These are phyloP conservation scores for Herpetospermum pedunculosum DNA, from an alignment of 306 rosid genomes.

Conservation along the genomic window DNA sequence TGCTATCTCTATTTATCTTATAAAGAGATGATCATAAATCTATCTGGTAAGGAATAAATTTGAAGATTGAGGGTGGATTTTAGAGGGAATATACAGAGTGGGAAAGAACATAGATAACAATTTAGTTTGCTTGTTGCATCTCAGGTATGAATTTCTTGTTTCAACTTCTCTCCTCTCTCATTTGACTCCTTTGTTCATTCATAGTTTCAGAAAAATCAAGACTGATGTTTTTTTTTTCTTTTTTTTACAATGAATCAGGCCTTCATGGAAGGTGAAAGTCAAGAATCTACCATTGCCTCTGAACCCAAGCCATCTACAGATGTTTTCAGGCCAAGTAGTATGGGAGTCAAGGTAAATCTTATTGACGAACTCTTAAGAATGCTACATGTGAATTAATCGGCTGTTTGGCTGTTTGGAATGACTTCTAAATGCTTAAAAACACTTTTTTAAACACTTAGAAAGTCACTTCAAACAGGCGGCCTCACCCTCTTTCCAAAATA, in stretches of 20 bases:
- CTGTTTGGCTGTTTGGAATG: too few relatives aligned
- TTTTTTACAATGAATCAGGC: slow-evolving; percentile 19
- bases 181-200: neutral
- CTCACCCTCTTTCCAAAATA: neutral
- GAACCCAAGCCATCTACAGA: slow-evolving; percentile 34
- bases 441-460: too few relatives aligned
- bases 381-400: neutral
- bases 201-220: neutral
- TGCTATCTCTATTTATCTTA: neutral
- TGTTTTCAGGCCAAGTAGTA: slow-evolving; percentile 59
- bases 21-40: neutral
- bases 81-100: slow-evolving; percentile 23
- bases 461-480: too few relatives aligned
- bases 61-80: slow-evolving; percentile 11
- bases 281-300: slow-evolving; percentile 28
- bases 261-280: slow-evolving; percentile 33
- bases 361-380: neutral
- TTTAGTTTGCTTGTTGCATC: slow-evolving; percentile 31
- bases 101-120: slow-evolving; percentile 50
- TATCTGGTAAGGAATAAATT: neutral
- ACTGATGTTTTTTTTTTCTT: neutral
- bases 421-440: too few relatives aligned
- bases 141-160: slow-evolving; percentile 31
- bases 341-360: slow-evolving; percentile 62
- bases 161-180: neutral